Percentiles rank a stretch among this genome's conserved stretches.
These are phyloP conservation scores for Neurospora sp. DNA, from an alignment of 495 filamentous ascomycete species.

Conservation along the genomic window DNA sequence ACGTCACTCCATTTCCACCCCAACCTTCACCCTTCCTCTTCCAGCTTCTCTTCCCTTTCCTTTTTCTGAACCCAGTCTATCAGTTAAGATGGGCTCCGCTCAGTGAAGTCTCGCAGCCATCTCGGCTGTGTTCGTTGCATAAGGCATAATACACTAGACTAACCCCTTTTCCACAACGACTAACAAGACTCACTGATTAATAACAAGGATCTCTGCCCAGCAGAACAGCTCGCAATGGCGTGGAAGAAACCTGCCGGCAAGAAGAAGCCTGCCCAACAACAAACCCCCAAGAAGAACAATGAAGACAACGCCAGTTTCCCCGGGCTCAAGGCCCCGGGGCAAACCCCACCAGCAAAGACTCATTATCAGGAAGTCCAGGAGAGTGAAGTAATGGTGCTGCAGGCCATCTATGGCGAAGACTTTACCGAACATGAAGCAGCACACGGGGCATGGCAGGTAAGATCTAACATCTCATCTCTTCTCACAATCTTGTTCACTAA, in stretches of 20 bases:
- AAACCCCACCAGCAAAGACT: slow-evolving; percentile 30
- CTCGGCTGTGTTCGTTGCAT: slow-evolving; percentile 14
- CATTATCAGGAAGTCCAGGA: slow-evolving; percentile 78
- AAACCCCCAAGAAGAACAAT: slow-evolving; percentile 21
- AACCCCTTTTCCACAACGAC: neutral
- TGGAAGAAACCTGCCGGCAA: slow-evolving; percentile 30
- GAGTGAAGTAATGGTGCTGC: slow-evolving; percentile 77
- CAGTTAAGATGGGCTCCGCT: slow-evolving; percentile 16
- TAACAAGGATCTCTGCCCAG: neutral
- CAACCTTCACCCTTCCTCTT: neutral
- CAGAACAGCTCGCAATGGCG: slow-evolving; percentile 28
- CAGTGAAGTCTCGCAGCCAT: slow-evolving; percentile 20
- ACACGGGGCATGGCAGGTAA: slow-evolving; percentile 78
- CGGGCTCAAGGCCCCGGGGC: slow-evolving; percentile 29
- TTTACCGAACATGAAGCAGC: slow-evolving; percentile 63
- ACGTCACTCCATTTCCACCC: neutral
- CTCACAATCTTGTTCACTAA: slow-evolving; percentile 2
- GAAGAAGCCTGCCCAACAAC: slow-evolving; percentile 29
- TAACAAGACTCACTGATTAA: neutral
- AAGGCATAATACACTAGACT: neutral
- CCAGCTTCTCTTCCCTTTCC: neutral
- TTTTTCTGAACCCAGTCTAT: neutral
- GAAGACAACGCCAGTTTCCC: slow-evolving; percentile 28
- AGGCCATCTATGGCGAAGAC: slow-evolving; percentile 89
- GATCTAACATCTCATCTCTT: slow-evolving; percentile 1